Percentiles rank a stretch among this genome's conserved stretches.
phyloP scores from a whole-genome alignment of 148 eudicot genomes.

The Hydrangea macrophylla region DNA sequence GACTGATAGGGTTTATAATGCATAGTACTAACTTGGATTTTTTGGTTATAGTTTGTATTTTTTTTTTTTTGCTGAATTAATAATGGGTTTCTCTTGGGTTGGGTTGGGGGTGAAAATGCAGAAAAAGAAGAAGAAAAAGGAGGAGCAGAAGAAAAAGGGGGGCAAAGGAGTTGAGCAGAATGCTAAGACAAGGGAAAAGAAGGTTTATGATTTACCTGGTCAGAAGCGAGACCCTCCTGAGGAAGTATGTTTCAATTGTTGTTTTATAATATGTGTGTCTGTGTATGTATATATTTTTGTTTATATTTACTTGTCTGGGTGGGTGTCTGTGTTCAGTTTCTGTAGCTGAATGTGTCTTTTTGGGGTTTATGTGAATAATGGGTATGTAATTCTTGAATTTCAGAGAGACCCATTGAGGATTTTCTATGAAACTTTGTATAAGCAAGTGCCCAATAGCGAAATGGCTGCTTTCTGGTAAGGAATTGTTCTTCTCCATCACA shows the following conservation, averaged over 20 bases:
- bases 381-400: conserved; percentile 12
- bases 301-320: not conserved
- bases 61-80: not conserved
- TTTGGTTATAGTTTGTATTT: not conserved
- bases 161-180: conserved; percentile 24
- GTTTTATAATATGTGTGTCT: not conserved
- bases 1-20: conserved; percentile 30
- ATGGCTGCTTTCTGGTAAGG: conserved; percentile 84
- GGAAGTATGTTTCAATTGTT: conserved; percentile 40
- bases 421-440: conserved; percentile 69
- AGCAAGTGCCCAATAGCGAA: conserved; percentile 69
- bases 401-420: conserved; percentile 97
- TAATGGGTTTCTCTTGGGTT: not conserved
- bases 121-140: conserved; percentile 35
- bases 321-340: too few species aligned
- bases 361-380: not conserved
- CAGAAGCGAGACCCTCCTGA: conserved; percentile 89
- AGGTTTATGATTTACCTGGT: conserved; percentile 78
- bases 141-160: conserved; percentile 25
- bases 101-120: conserved; percentile 7
- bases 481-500: not conserved
- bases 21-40: not conserved
- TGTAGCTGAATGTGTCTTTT: too few species aligned
- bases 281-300: not conserved
- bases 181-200: conserved; percentile 57